Base-by-base conservation (phyloP, 768 basidiomycete species). In the Gelatoporia subvermispora region DNA sequence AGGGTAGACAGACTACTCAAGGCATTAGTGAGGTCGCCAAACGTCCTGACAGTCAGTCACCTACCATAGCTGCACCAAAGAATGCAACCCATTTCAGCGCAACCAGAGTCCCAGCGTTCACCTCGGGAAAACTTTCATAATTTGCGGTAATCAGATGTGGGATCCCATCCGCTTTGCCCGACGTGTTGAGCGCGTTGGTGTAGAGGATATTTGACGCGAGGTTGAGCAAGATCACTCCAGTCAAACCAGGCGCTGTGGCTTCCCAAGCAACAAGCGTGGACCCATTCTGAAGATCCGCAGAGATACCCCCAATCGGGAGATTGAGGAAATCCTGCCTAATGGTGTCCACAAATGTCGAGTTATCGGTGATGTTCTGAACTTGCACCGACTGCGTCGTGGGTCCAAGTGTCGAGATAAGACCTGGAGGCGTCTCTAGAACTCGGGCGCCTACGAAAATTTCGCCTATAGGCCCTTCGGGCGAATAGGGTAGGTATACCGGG, bases 11-110 rank as follows among this genome's bases (percentile, higher is more conserved):
- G 84, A 72, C 84, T 87, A 47, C 13, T 3, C 13, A 38, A 4
- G 21, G 1, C 7, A 13, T 31, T 13, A 15, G n/a, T 2, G 25
- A 44, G 45, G 57, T 52, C 17, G 17, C 15, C 25, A 8, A 20
- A 13, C 4, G 13, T 16, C 35, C 38, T 52, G 11, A 47, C 15
- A 36, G 1, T 4, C 5, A 23, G 3, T 20, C 7, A 60, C 76
- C 35, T 49, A 86, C 86, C 84, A 88, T 85, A 1, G 76, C 72
- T 28, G 79, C 82, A 18, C 80, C 82, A 61, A 84, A 89, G 68
- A 89, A 90, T 5, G 75, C 78, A 16, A 82, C 64, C 88, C 88
- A 90, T 62, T 81, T 84, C 63, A 91, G 63, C 10, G 80, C 81
- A 8, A 75, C 63, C 16, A 86, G 68, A 2, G 82, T 81, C 8